Evolutionary conservation across 768 basidiomycete species (phyloP), one percentile per base, ranked within the genome.

Genomic region (Pisolithus tinctorius): DNA sequence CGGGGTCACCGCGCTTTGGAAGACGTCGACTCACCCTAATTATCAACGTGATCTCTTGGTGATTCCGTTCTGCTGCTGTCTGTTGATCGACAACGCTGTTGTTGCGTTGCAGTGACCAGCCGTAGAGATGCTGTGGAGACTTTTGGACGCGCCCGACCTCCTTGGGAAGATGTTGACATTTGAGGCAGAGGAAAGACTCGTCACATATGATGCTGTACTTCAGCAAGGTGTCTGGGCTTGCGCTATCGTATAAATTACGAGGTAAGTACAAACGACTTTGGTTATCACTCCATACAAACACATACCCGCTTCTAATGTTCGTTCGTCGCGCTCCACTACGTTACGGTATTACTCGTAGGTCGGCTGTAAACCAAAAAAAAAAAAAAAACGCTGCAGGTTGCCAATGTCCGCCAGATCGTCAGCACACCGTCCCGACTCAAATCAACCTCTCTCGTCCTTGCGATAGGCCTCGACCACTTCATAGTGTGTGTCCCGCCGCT

Each of bases 401-500:
- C 81, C 13, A 81, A 83, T 46, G 75, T 82, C n/a, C 75, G 77
- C 38, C 71, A 74, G 14, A 84, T 98, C 44, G 58, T 86, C 16
- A 85, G 93, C 2, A 77, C 90, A 0, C 89, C 94, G 0, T 83
- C 93, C 0, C 75, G 90, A 2, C 79, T 96, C 25, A 95, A 98
- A 67, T 94, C 92, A 4, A 97, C 93, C 0, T 93, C 93, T 0
- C 69, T 97, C 6, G 80, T 97, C 26, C 83, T 97, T 60, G 81
- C 84, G 1, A 83, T 84, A 60, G 94, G 95, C 4, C 75, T 93
- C 8, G 95, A 98, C 69, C 74, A 97, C 56, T 97, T 97, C 77
- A 71, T 83, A 26, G 90, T 89, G 10, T 80, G 92, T 13, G 77
- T 90, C 4, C 79, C 88, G 37, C 92, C 94, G 1, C 93, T 90